These are phyloP conservation scores for Saccharomyces hybrid DNA, from an alignment of 1,139 yeast genomes.

Conservation along the genomic window DNA sequence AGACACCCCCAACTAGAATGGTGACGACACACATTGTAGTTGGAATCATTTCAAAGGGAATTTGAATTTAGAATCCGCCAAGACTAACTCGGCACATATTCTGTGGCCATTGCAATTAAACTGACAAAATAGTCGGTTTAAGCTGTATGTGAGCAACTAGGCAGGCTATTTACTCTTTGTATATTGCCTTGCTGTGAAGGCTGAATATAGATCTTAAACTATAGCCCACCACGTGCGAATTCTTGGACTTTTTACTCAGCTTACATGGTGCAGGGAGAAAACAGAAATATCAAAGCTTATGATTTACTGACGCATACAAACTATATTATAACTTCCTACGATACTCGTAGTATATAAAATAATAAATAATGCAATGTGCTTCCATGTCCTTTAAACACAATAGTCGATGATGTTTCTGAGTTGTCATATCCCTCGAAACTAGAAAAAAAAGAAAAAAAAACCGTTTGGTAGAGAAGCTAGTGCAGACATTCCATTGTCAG, in stretches of 20 bases:
- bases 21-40: slow-evolving; percentile 64
- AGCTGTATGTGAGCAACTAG: slow-evolving; percentile 33
- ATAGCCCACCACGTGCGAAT: too few relatives aligned
- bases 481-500: neutral
- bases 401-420: neutral
- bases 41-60: slow-evolving; percentile 71
- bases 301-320: neutral
- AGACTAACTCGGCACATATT: slow-evolving; percentile 82
- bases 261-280: neutral
- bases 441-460: too few relatives aligned
- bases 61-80: slow-evolving; percentile 77
- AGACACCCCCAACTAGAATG: slow-evolving; percentile 60
- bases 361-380: too few relatives aligned
- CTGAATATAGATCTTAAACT: too few relatives aligned
- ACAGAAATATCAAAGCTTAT: too few relatives aligned
- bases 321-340: neutral
- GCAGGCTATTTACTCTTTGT: slow-evolving; percentile 61
- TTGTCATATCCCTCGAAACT: neutral
- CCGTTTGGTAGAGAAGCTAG: neutral
- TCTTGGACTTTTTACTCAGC: neutral
- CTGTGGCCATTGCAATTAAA: slow-evolving; percentile 54
- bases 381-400: too few relatives aligned
- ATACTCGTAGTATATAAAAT: neutral
- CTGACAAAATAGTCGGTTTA: slow-evolving; percentile 49
- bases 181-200: too few relatives aligned